Percentiles rank a stretch among this genome's conserved stretches.
Evolutionary conservation across 2,329 filamentous ascomycete genomes (phyloP).

Genomic region (Curvularia eragrostidis): DNA sequence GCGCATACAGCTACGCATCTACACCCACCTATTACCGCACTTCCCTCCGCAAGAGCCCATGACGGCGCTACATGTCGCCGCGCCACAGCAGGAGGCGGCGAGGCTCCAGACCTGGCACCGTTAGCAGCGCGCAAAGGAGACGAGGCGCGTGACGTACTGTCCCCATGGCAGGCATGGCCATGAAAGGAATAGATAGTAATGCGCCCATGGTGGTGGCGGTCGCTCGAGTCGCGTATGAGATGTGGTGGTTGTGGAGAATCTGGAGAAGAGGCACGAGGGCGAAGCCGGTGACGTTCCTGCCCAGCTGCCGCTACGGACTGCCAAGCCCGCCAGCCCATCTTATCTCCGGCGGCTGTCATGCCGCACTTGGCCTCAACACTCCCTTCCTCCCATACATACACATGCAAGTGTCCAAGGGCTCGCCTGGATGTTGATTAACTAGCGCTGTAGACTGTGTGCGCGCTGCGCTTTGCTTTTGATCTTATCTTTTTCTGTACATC

Average conservation of each 20-base stretch:
- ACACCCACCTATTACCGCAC: conserved; percentile 83
- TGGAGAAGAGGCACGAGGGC: conserved; percentile 18
- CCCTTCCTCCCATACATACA: conserved; percentile 4
- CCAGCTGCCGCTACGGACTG: conserved; percentile 23
- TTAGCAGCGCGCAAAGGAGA: conserved; percentile 30
- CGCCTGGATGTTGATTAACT: conserved; percentile 6
- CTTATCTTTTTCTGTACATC: conserved; percentile 7
- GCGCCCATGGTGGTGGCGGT: conserved; percentile 74
- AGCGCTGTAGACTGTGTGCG: neutral
- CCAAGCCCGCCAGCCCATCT: conserved; percentile 23
- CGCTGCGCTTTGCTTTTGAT: neutral
- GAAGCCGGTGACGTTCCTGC: conserved; percentile 27
- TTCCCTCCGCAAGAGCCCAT: conserved; percentile 90
- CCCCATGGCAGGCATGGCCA: conserved; percentile 84
- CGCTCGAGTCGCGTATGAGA: conserved; percentile 13
- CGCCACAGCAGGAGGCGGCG: conserved; percentile 91
- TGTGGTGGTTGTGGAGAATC: conserved; percentile 18
- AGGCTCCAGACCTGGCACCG: conserved; percentile 71
- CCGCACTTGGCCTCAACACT: conserved; percentile 10
- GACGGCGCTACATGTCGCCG: conserved; percentile 93
- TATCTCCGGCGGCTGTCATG: conserved; percentile 28
- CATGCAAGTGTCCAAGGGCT: conserved; percentile 4
- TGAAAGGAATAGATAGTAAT: conserved; percentile 83
- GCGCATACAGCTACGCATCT: neutral
- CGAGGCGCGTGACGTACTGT: conserved; percentile 67